Percentiles rank a stretch among this genome's conserved stretches.
phyloP scores from a whole-genome alignment of 495 filamentous ascomycete genomes.

The Collariella sp. region DNA sequence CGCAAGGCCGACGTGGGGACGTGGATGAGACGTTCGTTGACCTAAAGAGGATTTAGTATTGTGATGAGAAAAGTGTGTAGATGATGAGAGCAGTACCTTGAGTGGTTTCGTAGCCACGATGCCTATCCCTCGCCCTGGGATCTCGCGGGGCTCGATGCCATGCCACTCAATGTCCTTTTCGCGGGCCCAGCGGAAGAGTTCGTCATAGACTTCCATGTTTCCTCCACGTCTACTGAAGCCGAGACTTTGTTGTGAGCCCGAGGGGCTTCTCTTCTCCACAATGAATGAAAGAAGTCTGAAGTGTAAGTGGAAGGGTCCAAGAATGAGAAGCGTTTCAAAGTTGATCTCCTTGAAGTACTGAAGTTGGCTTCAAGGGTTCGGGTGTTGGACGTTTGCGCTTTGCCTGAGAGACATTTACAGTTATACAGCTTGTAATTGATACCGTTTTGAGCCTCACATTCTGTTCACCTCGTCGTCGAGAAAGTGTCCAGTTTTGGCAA shows the following conservation, averaged over 20 bases:
- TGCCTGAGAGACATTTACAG: too few relatives aligned
- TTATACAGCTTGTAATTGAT: too few relatives aligned
- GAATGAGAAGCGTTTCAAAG: too few relatives aligned
- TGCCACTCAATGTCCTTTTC: constrained; percentile 49
- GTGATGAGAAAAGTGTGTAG: background rate
- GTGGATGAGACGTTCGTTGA: constrained; percentile 48
- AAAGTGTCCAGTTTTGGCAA: background rate
- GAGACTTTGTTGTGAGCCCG: background rate
- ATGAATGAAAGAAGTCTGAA: too few relatives aligned
- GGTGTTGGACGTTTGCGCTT: too few relatives aligned
- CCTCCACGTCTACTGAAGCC: background rate
- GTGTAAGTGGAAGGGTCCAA: too few relatives aligned
- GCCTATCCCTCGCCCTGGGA: constrained; percentile 64
- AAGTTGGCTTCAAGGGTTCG: too few relatives aligned
- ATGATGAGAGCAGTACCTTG: constrained; percentile 37
- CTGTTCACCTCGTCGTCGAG: background rate
- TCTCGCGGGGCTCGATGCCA: constrained; percentile 47
- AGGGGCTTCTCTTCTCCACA: too few relatives aligned
- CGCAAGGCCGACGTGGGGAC: constrained; percentile 58
- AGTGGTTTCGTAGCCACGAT: constrained; percentile 59
- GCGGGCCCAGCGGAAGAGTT: constrained; percentile 55
- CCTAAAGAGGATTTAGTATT: constrained; percentile 24
- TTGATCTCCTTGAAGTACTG: too few relatives aligned
- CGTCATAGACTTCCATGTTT: constrained; percentile 33
- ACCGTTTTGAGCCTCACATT: background rate